Base-by-base conservation (phyloP, 805 yeast species). In the Pichia kluyveri region DNA sequence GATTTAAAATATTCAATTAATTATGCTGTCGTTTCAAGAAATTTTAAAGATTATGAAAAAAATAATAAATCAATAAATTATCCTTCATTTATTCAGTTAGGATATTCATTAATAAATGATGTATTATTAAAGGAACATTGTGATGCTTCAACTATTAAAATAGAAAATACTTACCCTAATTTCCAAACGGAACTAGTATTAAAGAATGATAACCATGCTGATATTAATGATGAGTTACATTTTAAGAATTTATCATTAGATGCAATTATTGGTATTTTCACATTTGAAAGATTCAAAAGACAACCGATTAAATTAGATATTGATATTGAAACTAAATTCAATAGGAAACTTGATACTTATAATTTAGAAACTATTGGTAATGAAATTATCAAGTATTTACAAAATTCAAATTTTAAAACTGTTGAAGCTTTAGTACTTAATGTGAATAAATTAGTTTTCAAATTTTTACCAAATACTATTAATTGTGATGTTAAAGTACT, bases 211-310 rank as follows among this genome's bases (percentile, higher is more conserved):
- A 19, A 19, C 4, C 4, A 30, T 30, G 32, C 3, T 30, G 12
- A 30, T 30, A 11, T 8, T 30, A 30, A 30, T 30, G 43, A 38
- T 44, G 19, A 41, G 3, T 12, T 51, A 37, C 8, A 17, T 19
- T 36, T 54, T 17, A 3, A 41, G 5, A 43, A 47, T 39, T 11
- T 49, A 9, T 38, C 47, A 10, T 9, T 53, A 4, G 43, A 44
- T 44, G 83, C 96, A 0, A 71, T 90, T n/a, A 85, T 93, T 55
- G 99, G 99, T 5, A 93, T 93, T 8, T 91, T 89, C 68, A 83
- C 89, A 1, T 86, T 89, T 66, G 99, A 93, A 62, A 72, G 99
- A 50, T 64, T 82, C 23, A 82, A 83, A 58, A 80, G 77, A 55
- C 99, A 93, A 66, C 80, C 80, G 42, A 86, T 93, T 8, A 65